A percentile compares a stretch with the other conserved stretches of the same genome.
Conservation (phyloP, 306 rosid species). For the Parietaria judaica region DNA sequence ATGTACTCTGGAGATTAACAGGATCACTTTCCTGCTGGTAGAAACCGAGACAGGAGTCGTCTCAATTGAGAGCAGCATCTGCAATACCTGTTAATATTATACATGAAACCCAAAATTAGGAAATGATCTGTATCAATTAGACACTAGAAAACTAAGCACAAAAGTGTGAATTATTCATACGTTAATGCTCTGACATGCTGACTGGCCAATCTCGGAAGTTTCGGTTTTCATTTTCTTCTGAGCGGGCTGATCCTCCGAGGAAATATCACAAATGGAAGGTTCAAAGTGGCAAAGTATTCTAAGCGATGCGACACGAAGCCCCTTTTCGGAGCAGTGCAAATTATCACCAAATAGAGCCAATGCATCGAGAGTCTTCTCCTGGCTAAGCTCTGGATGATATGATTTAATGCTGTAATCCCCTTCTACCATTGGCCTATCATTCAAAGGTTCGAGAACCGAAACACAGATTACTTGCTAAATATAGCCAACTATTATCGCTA, state of each 20-base stretch:
- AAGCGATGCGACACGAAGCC: slow-evolving; percentile 60
- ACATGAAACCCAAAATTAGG: slow-evolving; percentile 28
- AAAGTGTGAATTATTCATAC: slow-evolving; percentile 26
- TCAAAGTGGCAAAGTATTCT: slow-evolving; percentile 58
- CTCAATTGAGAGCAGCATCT: slow-evolving; percentile 64
- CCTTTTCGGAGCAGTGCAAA: slow-evolving; percentile 56
- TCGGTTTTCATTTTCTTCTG: slow-evolving; percentile 49
- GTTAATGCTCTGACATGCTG: slow-evolving; percentile 27
- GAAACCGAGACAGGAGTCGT: slow-evolving; percentile 63
- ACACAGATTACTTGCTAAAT: slow-evolving; percentile 2
- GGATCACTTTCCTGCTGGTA: slow-evolving; percentile 59
- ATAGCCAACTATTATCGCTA: slow-evolving; percentile 9
- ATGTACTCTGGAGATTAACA: slow-evolving; percentile 67
- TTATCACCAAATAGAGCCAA: slow-evolving; percentile 51
- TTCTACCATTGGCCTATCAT: slow-evolving; percentile 43
- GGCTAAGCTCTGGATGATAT: slow-evolving; percentile 43
- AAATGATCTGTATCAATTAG: neutral
- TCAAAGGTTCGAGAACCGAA: slow-evolving; percentile 17
- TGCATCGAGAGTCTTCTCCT: slow-evolving; percentile 31
- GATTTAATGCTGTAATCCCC: slow-evolving; percentile 25
- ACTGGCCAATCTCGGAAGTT: slow-evolving; percentile 24
- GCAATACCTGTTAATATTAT: slow-evolving; percentile 42
- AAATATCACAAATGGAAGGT: slow-evolving; percentile 28
- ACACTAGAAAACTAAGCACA: slow-evolving; percentile 1
- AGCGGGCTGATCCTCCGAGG: slow-evolving; percentile 37